Conservation (phyloP, 2,329 filamentous ascomycete genomes). For the Rhexocercosporidium sp. region DNA sequence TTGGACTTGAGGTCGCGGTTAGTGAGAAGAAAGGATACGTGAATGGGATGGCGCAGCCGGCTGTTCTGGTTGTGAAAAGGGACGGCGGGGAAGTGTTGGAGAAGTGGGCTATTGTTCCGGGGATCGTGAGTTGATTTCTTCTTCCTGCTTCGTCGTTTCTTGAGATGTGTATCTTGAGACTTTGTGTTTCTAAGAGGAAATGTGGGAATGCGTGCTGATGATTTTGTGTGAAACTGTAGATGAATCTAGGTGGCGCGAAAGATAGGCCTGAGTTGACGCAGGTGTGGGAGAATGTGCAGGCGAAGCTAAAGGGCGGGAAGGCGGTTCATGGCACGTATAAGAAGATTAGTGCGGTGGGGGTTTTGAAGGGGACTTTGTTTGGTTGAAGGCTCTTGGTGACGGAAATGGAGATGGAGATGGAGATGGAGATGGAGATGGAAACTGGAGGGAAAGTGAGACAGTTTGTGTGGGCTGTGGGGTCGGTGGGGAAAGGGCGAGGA, state of each 20-base stretch:
- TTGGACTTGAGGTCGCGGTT: slow-evolving; percentile 16
- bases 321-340: slow-evolving; percentile 18
- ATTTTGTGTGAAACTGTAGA: slow-evolving; percentile 3
- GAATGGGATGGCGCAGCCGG: slow-evolving; percentile 27
- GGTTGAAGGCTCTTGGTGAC: not conserved
- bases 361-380: slow-evolving; percentile 17
- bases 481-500: too few species aligned
- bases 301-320: slow-evolving; percentile 14
- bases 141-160: not conserved
- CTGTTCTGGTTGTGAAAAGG: slow-evolving; percentile 20
- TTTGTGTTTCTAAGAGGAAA: too few species aligned
- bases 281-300: slow-evolving; percentile 26
- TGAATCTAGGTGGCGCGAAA: slow-evolving; percentile 26
- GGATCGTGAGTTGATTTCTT: slow-evolving; percentile 8
- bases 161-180: too few species aligned
- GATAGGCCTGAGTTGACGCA: slow-evolving; percentile 24
- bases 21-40: slow-evolving; percentile 27
- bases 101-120: slow-evolving; percentile 28
- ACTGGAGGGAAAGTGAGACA: too few species aligned
- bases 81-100: slow-evolving; percentile 20
- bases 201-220: too few species aligned
- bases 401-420: too few species aligned
- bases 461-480: too few species aligned
- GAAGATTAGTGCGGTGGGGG: slow-evolving; percentile 7
- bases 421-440: too few species aligned